Evolutionary conservation across 305 asterid species (phyloP).

Genomic region (Fraxinus albicans): DNA sequence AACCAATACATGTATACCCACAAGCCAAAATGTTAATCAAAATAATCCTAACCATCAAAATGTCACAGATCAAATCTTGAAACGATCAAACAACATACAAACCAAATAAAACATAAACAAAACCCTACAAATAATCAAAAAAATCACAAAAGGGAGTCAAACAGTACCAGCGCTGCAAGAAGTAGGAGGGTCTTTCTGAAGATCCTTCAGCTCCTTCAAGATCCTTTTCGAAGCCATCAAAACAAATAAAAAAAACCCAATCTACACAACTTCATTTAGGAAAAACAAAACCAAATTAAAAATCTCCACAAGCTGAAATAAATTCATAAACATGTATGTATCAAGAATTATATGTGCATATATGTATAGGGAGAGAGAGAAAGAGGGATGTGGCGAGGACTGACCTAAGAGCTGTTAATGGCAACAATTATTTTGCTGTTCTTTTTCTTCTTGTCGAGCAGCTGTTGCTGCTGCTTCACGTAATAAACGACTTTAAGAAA

Average conservation of each 20-base stretch:
- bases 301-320: constrained; percentile 35
- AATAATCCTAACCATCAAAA: constrained; percentile 14
- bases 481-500: constrained; percentile 23
- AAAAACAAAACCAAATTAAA: background rate
- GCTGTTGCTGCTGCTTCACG: constrained; percentile 27
- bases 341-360: background rate
- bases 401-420: background rate
- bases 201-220: constrained; percentile 79
- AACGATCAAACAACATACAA: background rate
- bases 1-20: constrained; percentile 24
- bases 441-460: constrained; percentile 30
- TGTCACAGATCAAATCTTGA: constrained; percentile 30
- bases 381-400: constrained; percentile 16
- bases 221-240: constrained; percentile 75
- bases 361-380: background rate
- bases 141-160: background rate
- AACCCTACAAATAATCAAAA: background rate
- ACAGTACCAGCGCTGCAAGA: constrained; percentile 80
- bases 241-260: constrained; percentile 40
- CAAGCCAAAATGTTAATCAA: background rate
- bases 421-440: background rate
- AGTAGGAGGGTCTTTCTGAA: constrained; percentile 86
- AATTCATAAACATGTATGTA: background rate
- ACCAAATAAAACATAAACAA: background rate
- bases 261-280: constrained; percentile 29